Base-by-base conservation (phyloP, 495 filamentous ascomycete species). In the Penicillium pancosmium region DNA sequence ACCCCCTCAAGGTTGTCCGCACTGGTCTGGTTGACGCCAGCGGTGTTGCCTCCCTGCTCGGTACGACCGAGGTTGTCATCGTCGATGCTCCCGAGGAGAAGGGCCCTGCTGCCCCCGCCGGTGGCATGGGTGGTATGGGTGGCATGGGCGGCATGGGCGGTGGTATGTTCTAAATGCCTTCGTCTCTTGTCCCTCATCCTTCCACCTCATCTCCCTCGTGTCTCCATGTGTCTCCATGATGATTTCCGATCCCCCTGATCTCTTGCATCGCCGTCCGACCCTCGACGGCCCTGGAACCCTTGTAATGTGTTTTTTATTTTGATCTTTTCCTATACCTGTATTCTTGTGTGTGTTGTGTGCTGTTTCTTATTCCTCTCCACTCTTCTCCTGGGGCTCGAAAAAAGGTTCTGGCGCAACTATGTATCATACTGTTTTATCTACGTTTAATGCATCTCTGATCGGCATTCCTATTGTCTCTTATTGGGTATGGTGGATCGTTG, bases 1-100 rank as follows among this genome's bases (percentile, higher is more conserved):
- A 98, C 71, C 94, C 94, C 49, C 87, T 98, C 83, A 98, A 98
- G 89, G 94, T 98, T 62, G 94, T 98, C 68, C 91, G 94, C 65
- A 98, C 93, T 60, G 91, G 89, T 55, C 86, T 98, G 36, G 84
- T 93, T 70, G 94, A 98, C 74, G 94, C 94, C 68, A 91, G 88
- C 74, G 94, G 94, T 80, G 94, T 98, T 65, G 93, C 94, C 43
- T 97, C 93, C 53, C 85, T 98, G 55, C 89, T 98, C 62, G 94
- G 94, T 76, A 98, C 94, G 65, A 98, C 95, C 61, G 94, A 98
- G 78, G 93, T 97, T 59, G 92, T 93, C 53, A 93, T 98, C 60
- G 91, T 96, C 54, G 94, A 98, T 78, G 94, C 95, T 54, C 84
- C 90, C 50, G 95, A 97, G 72, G 92, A 96, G 76, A 96, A 97